A percentile compares a stretch with the other conserved stretches of the same genome.
phyloP scores from a whole-genome alignment of 108 stramenopile species.

The Cyclotella choctawhatcheeana region DNA sequence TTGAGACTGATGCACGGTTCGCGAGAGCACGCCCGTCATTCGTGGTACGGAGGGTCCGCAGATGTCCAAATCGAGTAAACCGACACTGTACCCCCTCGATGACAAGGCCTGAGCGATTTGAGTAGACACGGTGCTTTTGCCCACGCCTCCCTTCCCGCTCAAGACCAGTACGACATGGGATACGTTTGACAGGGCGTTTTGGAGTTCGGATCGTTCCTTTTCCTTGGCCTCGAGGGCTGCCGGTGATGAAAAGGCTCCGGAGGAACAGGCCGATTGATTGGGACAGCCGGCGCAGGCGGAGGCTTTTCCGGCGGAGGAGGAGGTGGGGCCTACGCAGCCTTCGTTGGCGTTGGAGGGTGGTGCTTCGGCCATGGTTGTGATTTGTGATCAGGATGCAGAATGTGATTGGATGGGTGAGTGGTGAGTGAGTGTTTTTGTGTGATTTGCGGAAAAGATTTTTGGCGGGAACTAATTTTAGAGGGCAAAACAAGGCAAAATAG shows the following conservation, averaged over 20 bases:
- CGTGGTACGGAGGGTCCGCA: conserved; percentile 98
- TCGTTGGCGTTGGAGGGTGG: conserved; percentile 83
- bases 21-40: conserved; percentile 76
- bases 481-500: no score
- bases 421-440: no score
- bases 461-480: no score
- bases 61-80: conserved; percentile 97
- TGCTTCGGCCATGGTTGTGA: conserved; percentile 26
- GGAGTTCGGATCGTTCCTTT: conserved; percentile 59
- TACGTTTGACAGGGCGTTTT: conserved; percentile 78
- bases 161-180: conserved; percentile 94
- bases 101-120: conserved; percentile 95
- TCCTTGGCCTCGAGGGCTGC: conserved; percentile 66
- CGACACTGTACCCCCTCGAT: conserved; percentile 89
- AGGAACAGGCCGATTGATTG: conserved; percentile 92
- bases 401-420: no score
- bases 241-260: conserved; percentile 81
- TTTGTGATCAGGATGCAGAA: no score
- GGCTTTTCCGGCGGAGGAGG: conserved; percentile 93
- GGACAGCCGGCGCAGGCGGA: conserved; percentile 97
- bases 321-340: conserved; percentile 93
- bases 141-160: conserved; percentile 99
- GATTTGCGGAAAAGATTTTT: no score
- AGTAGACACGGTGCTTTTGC: conserved; percentile 94
- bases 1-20: conserved; percentile 86